phyloP scores from a whole-genome alignment of 2,329 filamentous ascomycete species.

The Cadophora malorum region DNA sequence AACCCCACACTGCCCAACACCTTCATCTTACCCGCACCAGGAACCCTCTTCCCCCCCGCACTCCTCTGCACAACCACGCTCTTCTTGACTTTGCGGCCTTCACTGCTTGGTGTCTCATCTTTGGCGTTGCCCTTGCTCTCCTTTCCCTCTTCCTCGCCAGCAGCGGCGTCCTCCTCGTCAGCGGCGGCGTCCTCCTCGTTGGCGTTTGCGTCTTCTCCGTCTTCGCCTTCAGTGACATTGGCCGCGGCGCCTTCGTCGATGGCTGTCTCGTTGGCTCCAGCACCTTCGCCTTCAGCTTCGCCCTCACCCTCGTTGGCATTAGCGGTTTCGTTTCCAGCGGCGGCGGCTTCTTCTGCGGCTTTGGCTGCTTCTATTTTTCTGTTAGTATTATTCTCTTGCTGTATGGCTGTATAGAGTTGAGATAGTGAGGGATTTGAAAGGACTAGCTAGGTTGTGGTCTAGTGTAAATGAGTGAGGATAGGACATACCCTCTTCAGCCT shows the following conservation, averaged over 20 bases:
- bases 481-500: slow-evolving; percentile 7
- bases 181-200: not conserved
- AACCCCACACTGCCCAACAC: slow-evolving; percentile 13
- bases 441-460: no score
- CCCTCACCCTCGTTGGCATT: not conserved
- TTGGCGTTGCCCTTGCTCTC: not conserved
- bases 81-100: not conserved
- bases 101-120: not conserved
- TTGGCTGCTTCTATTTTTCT: not conserved
- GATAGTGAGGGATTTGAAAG: no score
- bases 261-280: not conserved
- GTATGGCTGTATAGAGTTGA: no score
- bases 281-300: not conserved
- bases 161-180: not conserved
- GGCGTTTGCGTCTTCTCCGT: not conserved
- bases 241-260: not conserved
- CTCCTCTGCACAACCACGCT: slow-evolving; percentile 6
- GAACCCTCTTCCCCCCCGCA: not conserved
- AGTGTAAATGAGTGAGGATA: not conserved
- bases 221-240: not conserved
- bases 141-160: not conserved
- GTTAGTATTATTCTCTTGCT: no score
- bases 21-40: not conserved
- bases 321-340: not conserved
- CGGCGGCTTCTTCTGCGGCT: not conserved